phyloP scores from a whole-genome alignment of 2,329 filamentous ascomycete genomes.

The Fusarium sp. region DNA sequence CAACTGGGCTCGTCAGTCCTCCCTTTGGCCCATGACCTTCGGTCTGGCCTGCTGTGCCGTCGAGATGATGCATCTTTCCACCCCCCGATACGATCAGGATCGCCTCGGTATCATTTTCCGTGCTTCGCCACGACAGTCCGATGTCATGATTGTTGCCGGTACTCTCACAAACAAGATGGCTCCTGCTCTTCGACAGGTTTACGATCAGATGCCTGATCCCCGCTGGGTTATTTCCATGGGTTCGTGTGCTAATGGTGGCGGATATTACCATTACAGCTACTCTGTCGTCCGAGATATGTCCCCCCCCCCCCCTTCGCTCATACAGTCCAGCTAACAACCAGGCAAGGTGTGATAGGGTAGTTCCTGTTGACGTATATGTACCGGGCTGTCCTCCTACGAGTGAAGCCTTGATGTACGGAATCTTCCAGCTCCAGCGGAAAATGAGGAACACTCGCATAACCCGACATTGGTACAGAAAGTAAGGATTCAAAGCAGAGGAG shows the following conservation, averaged over 20 bases:
- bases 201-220: slow-evolving; percentile 95
- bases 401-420: slow-evolving; percentile 74
- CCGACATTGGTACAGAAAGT: slow-evolving; percentile 70
- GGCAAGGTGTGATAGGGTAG: slow-evolving; percentile 68
- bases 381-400: slow-evolving; percentile 76
- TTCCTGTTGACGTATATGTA: slow-evolving; percentile 84
- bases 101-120: slow-evolving; percentile 91
- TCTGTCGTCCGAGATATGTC: slow-evolving; percentile 68
- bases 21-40: slow-evolving; percentile 90
- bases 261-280: slow-evolving; percentile 91
- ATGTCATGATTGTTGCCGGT: slow-evolving; percentile 94
- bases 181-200: slow-evolving; percentile 87
- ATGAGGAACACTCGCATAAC: slow-evolving; percentile 71
- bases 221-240: slow-evolving; percentile 89
- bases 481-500: slow-evolving; percentile 32
- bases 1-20: slow-evolving; percentile 88
- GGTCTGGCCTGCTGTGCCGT: slow-evolving; percentile 89
- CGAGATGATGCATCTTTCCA: slow-evolving; percentile 94
- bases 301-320: not conserved
- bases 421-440: slow-evolving; percentile 83
- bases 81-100: slow-evolving; percentile 90
- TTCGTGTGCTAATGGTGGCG: slow-evolving; percentile 85
- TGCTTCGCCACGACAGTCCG: slow-evolving; percentile 86
- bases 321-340: not conserved
- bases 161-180: slow-evolving; percentile 98